A percentile compares a stretch with the other conserved stretches of the same genome.
Conservation (phyloP, 495 filamentous ascomycete genomes). For the Monascus purpureus region DNA sequence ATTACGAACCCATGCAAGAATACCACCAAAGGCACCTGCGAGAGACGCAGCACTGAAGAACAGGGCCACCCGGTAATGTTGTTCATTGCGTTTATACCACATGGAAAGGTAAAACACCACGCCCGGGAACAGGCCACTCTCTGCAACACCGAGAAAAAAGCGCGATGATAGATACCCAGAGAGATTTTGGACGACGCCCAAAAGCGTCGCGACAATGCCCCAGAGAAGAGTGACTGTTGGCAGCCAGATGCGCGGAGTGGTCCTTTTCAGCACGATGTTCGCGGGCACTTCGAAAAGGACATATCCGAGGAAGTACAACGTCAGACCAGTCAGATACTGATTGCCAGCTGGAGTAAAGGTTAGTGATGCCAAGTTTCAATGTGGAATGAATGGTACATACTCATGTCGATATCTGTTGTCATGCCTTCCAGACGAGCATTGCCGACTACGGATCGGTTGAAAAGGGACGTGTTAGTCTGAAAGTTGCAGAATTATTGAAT, state of each 20-base stretch:
- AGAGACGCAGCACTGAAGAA: slow-evolving; percentile 65
- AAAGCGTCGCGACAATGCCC: slow-evolving; percentile 57
- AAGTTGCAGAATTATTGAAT: background rate
- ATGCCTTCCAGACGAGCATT: slow-evolving; percentile 52
- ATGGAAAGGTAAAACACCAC: slow-evolving; percentile 76
- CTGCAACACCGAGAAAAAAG: slow-evolving; percentile 24
- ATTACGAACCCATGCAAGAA: slow-evolving; percentile 43
- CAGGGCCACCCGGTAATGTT: slow-evolving; percentile 57
- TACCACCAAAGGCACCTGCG: slow-evolving; percentile 68
- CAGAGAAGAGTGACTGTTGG: slow-evolving; percentile 39
- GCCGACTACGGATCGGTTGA: slow-evolving; percentile 27
- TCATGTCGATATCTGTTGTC: slow-evolving; percentile 47
- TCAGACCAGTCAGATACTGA: slow-evolving; percentile 58
- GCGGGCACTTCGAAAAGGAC: slow-evolving; percentile 58
- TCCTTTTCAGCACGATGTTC: slow-evolving; percentile 60
- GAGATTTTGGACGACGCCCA: slow-evolving; percentile 53
- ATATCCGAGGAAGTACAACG: slow-evolving; percentile 66
- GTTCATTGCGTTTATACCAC: slow-evolving; percentile 68
- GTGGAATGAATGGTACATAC: slow-evolving; percentile 7
- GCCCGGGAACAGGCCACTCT: slow-evolving; percentile 53
- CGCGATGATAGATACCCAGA: slow-evolving; percentile 49
- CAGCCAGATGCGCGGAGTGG: slow-evolving; percentile 50
- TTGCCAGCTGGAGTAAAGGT: slow-evolving; percentile 34
- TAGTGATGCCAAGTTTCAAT: background rate
- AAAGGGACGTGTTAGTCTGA: background rate